These are phyloP conservation scores for Phascolomyces articulosus DNA, from an alignment of 371 early-diverging fungal genomes.

Conservation along the genomic window DNA sequence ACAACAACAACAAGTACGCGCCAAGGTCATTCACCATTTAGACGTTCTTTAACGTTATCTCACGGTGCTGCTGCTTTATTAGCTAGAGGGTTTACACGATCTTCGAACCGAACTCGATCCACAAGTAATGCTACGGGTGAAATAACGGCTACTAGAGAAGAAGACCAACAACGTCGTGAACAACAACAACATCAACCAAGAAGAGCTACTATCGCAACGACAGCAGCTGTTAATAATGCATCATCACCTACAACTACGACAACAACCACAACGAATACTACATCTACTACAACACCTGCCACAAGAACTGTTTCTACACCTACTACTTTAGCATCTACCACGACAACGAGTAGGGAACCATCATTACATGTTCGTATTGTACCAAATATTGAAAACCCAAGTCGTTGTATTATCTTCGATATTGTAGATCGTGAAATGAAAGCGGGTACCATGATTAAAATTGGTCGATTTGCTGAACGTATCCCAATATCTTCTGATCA, in stretches of 20 bases:
- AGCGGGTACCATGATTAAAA: conserved; percentile 69
- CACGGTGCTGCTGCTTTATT: conserved; percentile 19
- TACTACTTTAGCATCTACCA: background rate
- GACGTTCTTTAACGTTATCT: conserved; percentile 19
- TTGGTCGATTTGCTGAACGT: conserved; percentile 84
- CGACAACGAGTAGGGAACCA: background rate
- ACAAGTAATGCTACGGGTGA: background rate
- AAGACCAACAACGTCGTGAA: conserved; percentile 1
- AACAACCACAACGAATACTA: background rate
- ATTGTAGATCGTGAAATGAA: conserved; percentile 81
- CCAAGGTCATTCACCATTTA: conserved; percentile 5
- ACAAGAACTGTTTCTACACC: background rate
- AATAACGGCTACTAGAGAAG: background rate
- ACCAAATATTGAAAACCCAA: conserved; percentile 75
- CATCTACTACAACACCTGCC: background rate
- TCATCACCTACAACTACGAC: background rate
- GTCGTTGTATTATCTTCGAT: conserved; percentile 78
- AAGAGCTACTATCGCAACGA: conserved; percentile 1
- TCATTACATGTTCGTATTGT: conserved; percentile 71
- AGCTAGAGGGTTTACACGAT: conserved; percentile 14
- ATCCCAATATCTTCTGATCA: conserved; percentile 56
- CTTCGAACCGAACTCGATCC: conserved; percentile 6
- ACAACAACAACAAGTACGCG: background rate
- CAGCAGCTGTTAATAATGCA: background rate
- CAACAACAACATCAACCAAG: conserved; percentile 8